These are phyloP conservation scores for Ophiocordyceps unilateralis DNA, from an alignment of 2,329 filamentous ascomycete species.

Conservation along the genomic window DNA sequence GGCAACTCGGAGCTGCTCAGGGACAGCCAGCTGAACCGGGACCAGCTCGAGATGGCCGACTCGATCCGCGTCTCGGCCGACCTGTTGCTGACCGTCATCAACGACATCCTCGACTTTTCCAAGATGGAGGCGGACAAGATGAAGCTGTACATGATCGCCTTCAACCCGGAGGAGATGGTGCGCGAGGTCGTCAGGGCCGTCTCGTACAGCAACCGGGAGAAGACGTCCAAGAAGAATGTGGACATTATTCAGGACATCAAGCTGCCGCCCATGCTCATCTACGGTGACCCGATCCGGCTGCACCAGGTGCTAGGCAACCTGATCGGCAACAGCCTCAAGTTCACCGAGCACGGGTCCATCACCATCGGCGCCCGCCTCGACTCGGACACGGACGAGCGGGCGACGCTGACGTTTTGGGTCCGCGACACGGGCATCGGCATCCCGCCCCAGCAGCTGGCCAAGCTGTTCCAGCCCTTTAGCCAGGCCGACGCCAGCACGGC, in stretches of 20 bases:
- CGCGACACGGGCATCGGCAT: constrained; percentile 87
- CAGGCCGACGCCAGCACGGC: constrained; percentile 86
- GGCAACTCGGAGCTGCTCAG: constrained; percentile 73
- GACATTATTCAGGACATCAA: constrained; percentile 54
- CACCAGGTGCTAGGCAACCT: constrained; percentile 64
- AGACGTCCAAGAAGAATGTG: constrained; percentile 44
- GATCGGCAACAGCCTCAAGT: constrained; percentile 86
- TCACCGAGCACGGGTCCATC: constrained; percentile 73
- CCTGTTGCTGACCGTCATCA: constrained; percentile 76
- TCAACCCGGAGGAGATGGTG: constrained; percentile 50
- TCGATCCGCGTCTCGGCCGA: constrained; percentile 78
- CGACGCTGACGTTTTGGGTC: constrained; percentile 71
- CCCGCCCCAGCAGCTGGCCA: constrained; percentile 61
- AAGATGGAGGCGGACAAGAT: constrained; percentile 83
- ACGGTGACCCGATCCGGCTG: constrained; percentile 47
- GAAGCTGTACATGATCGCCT: constrained; percentile 58
- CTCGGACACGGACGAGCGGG: constrained; percentile 49
- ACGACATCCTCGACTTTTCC: constrained; percentile 85
- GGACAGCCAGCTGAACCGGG: constrained; percentile 55
- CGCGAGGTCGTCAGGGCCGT: constrained; percentile 48
- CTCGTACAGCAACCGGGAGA: constrained; percentile 48
- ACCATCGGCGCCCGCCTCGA: constrained; percentile 65
- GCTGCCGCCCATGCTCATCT: constrained; percentile 54
- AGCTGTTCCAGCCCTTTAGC: constrained; percentile 82
- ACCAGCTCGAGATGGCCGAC: constrained; percentile 74